A percentile compares a stretch with the other conserved stretches of the same genome.
Evolutionary conservation across 2,329 filamentous ascomycete species (phyloP).

Genomic region (Paraphaeosphaeria sporulosa): DNA sequence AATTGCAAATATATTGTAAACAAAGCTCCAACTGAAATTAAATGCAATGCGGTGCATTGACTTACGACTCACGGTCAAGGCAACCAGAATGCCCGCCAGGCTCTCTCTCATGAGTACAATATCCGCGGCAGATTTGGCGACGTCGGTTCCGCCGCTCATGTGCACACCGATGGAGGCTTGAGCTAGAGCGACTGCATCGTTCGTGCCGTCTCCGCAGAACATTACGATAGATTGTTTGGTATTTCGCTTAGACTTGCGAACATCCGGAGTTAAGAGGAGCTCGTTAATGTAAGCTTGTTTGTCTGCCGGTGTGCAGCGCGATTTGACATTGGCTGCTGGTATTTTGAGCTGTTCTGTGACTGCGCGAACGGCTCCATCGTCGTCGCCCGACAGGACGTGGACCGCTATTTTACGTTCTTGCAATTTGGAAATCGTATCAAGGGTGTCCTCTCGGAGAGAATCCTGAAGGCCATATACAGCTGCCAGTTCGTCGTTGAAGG

Average conservation of each 20-base stretch:
- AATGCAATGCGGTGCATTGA: conserved; percentile 58
- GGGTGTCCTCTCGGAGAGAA: conserved; percentile 59
- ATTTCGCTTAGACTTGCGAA: neutral
- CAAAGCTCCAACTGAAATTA: conserved; percentile 74
- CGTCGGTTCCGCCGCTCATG: conserved; percentile 65
- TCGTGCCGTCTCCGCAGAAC: conserved; percentile 82
- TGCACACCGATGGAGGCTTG: conserved; percentile 75
- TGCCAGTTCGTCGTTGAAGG: conserved; percentile 52
- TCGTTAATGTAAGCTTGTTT: conserved; percentile 62
- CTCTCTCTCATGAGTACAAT: conserved; percentile 68
- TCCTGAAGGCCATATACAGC: conserved; percentile 62
- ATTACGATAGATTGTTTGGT: conserved; percentile 56
- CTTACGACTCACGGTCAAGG: conserved; percentile 62
- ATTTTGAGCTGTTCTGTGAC: conserved; percentile 52
- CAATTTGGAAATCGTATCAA: conserved; percentile 60
- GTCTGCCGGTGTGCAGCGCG: conserved; percentile 60
- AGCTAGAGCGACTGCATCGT: conserved; percentile 76
- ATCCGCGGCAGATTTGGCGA: conserved; percentile 72
- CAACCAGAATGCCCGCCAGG: conserved; percentile 63
- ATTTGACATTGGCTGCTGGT: conserved; percentile 49
- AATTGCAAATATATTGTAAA: conserved; percentile 76
- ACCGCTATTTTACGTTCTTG: conserved; percentile 55
- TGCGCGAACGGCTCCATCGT: conserved; percentile 56
- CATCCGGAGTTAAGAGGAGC: conserved; percentile 24
- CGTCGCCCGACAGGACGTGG: conserved; percentile 67